These are phyloP conservation scores for Hygrophoropsis aurantiaca DNA, from an alignment of 768 basidiomycete species.

Conservation along the genomic window DNA sequence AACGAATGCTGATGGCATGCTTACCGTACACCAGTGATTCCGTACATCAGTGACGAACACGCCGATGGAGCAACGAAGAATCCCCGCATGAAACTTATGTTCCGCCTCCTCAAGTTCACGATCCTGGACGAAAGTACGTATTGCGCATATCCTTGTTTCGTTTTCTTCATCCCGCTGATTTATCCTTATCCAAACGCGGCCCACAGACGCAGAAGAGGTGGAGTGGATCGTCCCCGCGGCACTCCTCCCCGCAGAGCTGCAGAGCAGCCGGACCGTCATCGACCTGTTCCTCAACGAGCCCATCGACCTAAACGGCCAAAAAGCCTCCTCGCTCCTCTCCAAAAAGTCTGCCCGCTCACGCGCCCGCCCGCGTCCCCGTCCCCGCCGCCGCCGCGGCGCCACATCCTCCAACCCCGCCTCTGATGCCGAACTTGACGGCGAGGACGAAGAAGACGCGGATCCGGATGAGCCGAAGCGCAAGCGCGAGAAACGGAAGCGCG, in stretches of 20 bases:
- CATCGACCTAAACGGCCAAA: conserved; percentile 77
- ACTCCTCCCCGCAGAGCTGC: conserved; percentile 64
- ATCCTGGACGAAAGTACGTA: conserved; percentile 63
- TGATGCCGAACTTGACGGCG: too few relatives aligned
- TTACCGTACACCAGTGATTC: conserved; percentile 56
- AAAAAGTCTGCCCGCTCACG: too few relatives aligned
- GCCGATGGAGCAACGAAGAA: conserved; percentile 78
- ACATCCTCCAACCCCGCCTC: too few relatives aligned
- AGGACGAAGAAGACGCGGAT: conserved; percentile 27
- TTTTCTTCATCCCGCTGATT: not conserved
- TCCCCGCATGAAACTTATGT: conserved; percentile 77
- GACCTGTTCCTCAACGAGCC: conserved; percentile 82
- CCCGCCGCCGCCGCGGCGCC: conserved; percentile 52
- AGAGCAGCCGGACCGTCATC: conserved; percentile 71
- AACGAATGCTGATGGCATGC: not conserved
- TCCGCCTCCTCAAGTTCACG: conserved; percentile 75
- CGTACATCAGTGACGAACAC: conserved; percentile 71
- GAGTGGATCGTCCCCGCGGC: conserved; percentile 84
- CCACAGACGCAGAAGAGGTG: conserved; percentile 68
- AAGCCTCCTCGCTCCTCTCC: conserved; percentile 65
- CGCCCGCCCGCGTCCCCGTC: conserved; percentile 39
- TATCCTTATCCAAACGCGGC: not conserved
- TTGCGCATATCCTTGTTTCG: conserved; percentile 4
- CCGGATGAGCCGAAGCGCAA: conserved; percentile 34
- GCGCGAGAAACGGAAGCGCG: conserved; percentile 57